A percentile compares a stretch with the other conserved stretches of the same genome.
Evolutionary conservation across 2,329 filamentous ascomycete species (phyloP).

Genomic region (Dissoconium aciculare): DNA sequence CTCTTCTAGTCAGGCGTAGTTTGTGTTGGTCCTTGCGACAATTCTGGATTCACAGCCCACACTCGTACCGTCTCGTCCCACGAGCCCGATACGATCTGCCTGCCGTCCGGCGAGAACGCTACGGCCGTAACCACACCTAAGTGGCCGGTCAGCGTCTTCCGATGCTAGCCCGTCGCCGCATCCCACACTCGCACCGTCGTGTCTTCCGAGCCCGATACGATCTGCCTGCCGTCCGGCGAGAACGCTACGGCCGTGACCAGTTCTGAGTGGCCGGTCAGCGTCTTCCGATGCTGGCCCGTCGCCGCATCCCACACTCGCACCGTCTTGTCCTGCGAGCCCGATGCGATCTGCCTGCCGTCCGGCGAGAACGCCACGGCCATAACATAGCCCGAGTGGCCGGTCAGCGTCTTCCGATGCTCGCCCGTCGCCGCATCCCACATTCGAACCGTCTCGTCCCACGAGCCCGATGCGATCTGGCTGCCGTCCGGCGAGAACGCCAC

Average conservation of each 20-base stretch:
- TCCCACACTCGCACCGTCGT: slow-evolving; percentile 1
- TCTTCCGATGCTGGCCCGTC: slow-evolving; percentile 1
- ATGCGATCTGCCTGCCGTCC: slow-evolving; percentile 2
- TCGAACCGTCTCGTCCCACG: slow-evolving; percentile 2
- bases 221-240: slow-evolving; percentile 9
- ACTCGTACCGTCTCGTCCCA: too few species aligned
- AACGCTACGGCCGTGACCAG: slow-evolving; percentile 3
- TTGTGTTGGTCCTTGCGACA: too few species aligned
- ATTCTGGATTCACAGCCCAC: too few species aligned
- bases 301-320: slow-evolving; percentile 2
- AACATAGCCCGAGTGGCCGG: slow-evolving; percentile 1
- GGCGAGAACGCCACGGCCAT: slow-evolving; percentile 4
- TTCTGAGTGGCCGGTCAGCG: slow-evolving; percentile 2
- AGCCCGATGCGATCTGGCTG: slow-evolving; percentile 3
- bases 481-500: slow-evolving; percentile 6
- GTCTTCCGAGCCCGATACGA: slow-evolving; percentile 11
- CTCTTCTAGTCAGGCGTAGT: too few species aligned
- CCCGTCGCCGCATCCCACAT: slow-evolving; percentile 4
- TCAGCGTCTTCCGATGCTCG: neutral
- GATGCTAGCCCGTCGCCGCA: too few species aligned
- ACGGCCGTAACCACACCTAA: neutral
- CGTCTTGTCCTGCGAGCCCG: slow-evolving; percentile 4
- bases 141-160: neutral
- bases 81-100: neutral
- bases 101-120: slow-evolving; percentile 1